A percentile compares a stretch with the other conserved stretches of the same genome.
Conservation (phyloP, 306 rosid species). For the Lagenaria siceraria region DNA sequence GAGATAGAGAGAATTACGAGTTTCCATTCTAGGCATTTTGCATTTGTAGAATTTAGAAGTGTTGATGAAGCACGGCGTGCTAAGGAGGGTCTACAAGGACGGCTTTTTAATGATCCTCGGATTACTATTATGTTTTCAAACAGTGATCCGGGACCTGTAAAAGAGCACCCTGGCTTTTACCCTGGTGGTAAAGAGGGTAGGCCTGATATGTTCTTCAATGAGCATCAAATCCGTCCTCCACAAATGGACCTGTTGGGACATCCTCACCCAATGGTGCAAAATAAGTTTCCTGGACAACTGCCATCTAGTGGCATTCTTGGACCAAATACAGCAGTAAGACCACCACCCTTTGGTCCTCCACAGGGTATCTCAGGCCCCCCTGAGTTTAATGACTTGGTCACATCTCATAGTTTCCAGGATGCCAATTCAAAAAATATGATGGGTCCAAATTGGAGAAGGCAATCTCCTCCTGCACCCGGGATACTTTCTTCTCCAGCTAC, state of each 20-base stretch:
- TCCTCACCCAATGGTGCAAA: conserved; percentile 49
- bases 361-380: conserved; percentile 53
- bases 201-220: conserved; percentile 48
- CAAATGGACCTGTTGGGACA: conserved; percentile 56
- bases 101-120: conserved; percentile 93
- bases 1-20: conserved; percentile 93
- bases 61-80: conserved; percentile 98
- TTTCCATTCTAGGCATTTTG: conserved; percentile 74
- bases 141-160: conserved; percentile 61
- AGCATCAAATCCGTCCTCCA: conserved; percentile 45
- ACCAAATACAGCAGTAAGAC: conserved; percentile 48
- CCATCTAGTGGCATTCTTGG: conserved; percentile 44
- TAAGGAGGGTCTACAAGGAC: conserved; percentile 96
- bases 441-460: conserved; percentile 77
- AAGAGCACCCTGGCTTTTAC: conserved; percentile 44
- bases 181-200: conserved; percentile 59
- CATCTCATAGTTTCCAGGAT: conserved; percentile 50
- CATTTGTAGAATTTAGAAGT: conserved; percentile 91
- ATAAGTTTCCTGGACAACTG: conserved; percentile 51
- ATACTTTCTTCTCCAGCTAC: conserved; percentile 57
- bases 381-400: conserved; percentile 46
- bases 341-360: conserved; percentile 61
- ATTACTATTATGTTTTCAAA: conserved; percentile 80
- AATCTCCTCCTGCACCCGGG: conserved; percentile 71
- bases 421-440: conserved; percentile 48